Evolutionary conservation across 2,329 filamentous ascomycete genomes (phyloP).

Genomic region (Davidsoniella eucalypti): DNA sequence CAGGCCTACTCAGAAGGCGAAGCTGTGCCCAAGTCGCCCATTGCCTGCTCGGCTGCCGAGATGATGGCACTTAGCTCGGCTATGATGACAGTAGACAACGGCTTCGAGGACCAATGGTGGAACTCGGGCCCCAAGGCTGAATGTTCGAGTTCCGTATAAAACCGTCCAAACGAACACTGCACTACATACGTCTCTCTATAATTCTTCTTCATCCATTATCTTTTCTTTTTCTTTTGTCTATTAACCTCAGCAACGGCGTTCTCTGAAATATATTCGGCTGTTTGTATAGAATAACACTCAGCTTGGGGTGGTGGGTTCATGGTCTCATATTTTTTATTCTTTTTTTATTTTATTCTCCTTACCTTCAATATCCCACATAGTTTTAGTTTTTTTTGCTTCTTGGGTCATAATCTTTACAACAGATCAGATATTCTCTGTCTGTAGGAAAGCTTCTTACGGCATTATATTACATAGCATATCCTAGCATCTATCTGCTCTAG

Average conservation of each 20-base stretch:
- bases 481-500: too few relatives aligned
- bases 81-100: conserved; percentile 41
- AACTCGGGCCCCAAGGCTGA: conserved; percentile 25
- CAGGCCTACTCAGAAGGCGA: conserved; percentile 1
- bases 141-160: neutral
- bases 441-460: too few relatives aligned
- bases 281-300: too few relatives aligned
- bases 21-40: neutral
- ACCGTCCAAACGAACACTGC: too few relatives aligned
- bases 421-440: too few relatives aligned
- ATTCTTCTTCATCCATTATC: too few relatives aligned
- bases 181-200: too few relatives aligned
- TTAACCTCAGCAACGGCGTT: too few relatives aligned
- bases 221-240: too few relatives aligned
- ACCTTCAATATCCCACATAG: neutral
- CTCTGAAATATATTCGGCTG: too few relatives aligned
- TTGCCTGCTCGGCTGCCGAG: conserved; percentile 2
- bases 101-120: conserved; percentile 43
- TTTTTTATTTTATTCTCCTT: neutral
- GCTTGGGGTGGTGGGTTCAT: neutral
- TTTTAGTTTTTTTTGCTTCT: neutral
- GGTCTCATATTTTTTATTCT: neutral
- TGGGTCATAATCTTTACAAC: too few relatives aligned
- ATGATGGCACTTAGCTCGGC: conserved; percentile 28
- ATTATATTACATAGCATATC: too few relatives aligned